Conservation (phyloP, 1,284 basidiomycete species). For the Puccinia novopanici region DNA sequence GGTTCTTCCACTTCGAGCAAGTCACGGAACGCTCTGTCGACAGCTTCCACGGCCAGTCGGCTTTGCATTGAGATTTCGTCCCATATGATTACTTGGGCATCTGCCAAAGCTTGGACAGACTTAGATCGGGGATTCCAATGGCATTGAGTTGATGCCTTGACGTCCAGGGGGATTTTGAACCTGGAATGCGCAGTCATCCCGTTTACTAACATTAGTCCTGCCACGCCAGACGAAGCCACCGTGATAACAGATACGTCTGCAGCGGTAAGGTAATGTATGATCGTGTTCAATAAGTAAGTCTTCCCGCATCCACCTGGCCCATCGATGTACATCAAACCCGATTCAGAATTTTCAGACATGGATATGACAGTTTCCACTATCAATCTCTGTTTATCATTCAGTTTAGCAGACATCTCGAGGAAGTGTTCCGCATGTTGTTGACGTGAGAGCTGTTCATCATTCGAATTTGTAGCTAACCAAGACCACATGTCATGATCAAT, state of each 20-base stretch:
- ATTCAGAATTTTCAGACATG: too few species aligned
- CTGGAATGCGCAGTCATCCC: constrained; percentile 62
- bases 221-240: constrained; percentile 61
- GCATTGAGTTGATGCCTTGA: too few species aligned
- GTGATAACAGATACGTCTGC: neutral
- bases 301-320: neutral
- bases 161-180: constrained; percentile 61
- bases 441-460: too few species aligned
- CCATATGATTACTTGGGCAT: neutral
- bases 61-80: constrained; percentile 10
- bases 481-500: too few species aligned
- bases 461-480: too few species aligned
- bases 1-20: neutral
- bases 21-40: neutral
- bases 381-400: too few species aligned
- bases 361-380: too few species aligned
- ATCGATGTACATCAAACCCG: neutral
- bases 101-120: neutral
- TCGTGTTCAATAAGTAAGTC: neutral
- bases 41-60: neutral
- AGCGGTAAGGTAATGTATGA: neutral
- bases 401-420: too few species aligned
- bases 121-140: neutral
- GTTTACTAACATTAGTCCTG: constrained; percentile 61
- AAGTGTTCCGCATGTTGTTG: too few species aligned